These are phyloP conservation scores for Polygonum maritimum DNA, from an alignment of 148 eudicot species.

Conservation along the genomic window DNA sequence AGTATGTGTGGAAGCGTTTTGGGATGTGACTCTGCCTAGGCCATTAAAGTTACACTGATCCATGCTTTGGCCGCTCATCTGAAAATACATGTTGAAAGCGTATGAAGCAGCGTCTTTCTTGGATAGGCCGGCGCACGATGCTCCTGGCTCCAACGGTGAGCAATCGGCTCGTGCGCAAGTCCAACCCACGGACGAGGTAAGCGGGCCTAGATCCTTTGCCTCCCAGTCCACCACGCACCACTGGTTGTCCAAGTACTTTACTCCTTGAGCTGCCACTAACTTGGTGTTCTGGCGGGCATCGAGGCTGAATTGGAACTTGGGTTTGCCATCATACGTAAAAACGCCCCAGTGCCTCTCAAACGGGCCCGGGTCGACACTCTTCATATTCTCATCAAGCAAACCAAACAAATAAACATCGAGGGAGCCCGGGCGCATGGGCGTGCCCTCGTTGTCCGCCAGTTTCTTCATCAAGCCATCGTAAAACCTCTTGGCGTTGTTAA, in stretches of 20 bases:
- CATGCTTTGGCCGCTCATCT: conserved; percentile 47
- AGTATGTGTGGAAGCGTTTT: conserved; percentile 21
- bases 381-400: conserved; percentile 41
- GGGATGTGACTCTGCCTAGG: conserved; percentile 26
- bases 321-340: conserved; percentile 45
- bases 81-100: conserved; percentile 63
- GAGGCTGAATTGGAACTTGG: conserved; percentile 42
- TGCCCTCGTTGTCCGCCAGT: conserved; percentile 33
- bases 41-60: conserved; percentile 54
- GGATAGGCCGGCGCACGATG: conserved; percentile 28
- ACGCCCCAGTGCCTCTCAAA: conserved; percentile 65
- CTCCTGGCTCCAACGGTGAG: conserved; percentile 29
- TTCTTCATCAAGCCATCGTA: conserved; percentile 39
- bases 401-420: conserved; percentile 45
- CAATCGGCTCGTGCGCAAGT: conserved; percentile 54
- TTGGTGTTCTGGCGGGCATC: conserved; percentile 10
- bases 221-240: conserved; percentile 45
- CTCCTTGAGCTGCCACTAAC: conserved; percentile 37
- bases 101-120: conserved; percentile 25
- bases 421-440: conserved; percentile 35
- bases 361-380: conserved; percentile 45
- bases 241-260: conserved; percentile 30
- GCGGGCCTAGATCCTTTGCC: conserved; percentile 1
- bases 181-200: conserved; percentile 17
- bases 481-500: conserved; percentile 27